Percentiles rank a stretch among this genome's conserved stretches.
Evolutionary conservation across 2,329 filamentous ascomycete genomes (phyloP).

Genomic region (Cryphonectria carpinicola): DNA sequence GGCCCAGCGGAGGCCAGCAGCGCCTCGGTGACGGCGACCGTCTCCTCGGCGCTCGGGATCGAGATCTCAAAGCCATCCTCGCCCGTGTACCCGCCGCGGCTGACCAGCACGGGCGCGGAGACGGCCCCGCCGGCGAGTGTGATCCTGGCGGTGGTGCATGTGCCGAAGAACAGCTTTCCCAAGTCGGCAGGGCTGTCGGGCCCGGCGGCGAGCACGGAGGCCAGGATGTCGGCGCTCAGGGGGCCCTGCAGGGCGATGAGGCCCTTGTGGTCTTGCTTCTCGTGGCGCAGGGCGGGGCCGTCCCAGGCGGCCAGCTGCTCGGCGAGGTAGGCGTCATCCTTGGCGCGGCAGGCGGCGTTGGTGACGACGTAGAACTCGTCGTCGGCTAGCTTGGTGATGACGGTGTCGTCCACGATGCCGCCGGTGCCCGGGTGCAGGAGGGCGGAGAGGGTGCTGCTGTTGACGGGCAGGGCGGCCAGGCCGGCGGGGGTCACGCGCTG

Average conservation of each 20-base stretch:
- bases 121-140: slow-evolving; percentile 57
- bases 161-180: slow-evolving; percentile 79
- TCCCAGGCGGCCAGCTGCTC: slow-evolving; percentile 64
- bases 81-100: slow-evolving; percentile 91
- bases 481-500: slow-evolving; percentile 82
- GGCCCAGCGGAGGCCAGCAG: slow-evolving; percentile 68
- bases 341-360: slow-evolving; percentile 89
- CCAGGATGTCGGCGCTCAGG: slow-evolving; percentile 70
- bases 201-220: slow-evolving; percentile 60
- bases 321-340: slow-evolving; percentile 79
- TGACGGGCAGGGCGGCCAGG: slow-evolving; percentile 63
- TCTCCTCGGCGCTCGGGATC: slow-evolving; percentile 66
- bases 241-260: slow-evolving; percentile 92
- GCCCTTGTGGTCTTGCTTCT: slow-evolving; percentile 70
- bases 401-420: slow-evolving; percentile 92
- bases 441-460: slow-evolving; percentile 81
- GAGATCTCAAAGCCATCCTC: slow-evolving; percentile 99
- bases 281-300: slow-evolving; percentile 34
- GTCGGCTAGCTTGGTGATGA: slow-evolving; percentile 78
- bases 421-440: slow-evolving; percentile 79
- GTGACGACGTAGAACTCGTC: slow-evolving; percentile 90
- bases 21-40: slow-evolving; percentile 68
- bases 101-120: slow-evolving; percentile 68
- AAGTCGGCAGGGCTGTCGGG: slow-evolving; percentile 56
- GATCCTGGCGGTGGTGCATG: slow-evolving; percentile 68